Evolutionary conservation across 805 yeast genomes (phyloP).

Genomic region (Ogataea allantospora): DNA sequence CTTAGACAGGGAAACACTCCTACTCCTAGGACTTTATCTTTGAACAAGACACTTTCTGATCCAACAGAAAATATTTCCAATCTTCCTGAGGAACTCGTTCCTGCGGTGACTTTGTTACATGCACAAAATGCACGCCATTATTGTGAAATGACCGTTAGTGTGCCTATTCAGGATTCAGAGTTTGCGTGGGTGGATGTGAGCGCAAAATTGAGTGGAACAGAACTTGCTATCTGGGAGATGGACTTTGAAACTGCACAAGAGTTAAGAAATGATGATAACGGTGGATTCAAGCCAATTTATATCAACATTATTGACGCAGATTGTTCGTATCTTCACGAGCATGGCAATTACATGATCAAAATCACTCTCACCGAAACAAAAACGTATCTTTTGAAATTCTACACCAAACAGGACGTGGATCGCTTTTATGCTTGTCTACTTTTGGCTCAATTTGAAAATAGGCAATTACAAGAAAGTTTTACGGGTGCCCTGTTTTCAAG

Average conservation of each 20-base stretch:
- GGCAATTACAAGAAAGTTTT: slow-evolving; percentile 57
- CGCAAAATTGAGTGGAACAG: slow-evolving; percentile 47
- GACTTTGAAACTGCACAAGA: slow-evolving; percentile 31
- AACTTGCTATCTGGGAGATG: slow-evolving; percentile 48
- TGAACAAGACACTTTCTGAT: slow-evolving; percentile 16
- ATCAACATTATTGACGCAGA: slow-evolving; percentile 50
- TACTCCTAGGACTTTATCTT: slow-evolving; percentile 18
- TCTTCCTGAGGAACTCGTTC: slow-evolving; percentile 65
- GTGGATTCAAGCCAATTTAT: slow-evolving; percentile 48
- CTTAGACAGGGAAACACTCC: slow-evolving; percentile 26
- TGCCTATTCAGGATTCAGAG: slow-evolving; percentile 20
- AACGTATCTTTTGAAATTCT: slow-evolving; percentile 25
- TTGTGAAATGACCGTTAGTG: slow-evolving; percentile 35
- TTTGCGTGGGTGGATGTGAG: slow-evolving; percentile 27
- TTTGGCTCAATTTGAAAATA: slow-evolving; percentile 56
- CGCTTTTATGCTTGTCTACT: slow-evolving; percentile 44
- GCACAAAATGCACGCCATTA: slow-evolving; percentile 71
- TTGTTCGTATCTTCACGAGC: slow-evolving; percentile 17
- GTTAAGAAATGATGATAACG: slow-evolving; percentile 31
- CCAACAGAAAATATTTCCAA: slow-evolving; percentile 17
- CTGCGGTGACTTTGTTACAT: slow-evolving; percentile 65
- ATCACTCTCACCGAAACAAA: slow-evolving; percentile 29
- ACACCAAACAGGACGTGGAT: slow-evolving; percentile 27
- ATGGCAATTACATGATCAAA: slow-evolving; percentile 16
- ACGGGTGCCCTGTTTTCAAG: slow-evolving; percentile 63